Evolutionary conservation across 345 rosid genomes (phyloP).

Genomic region (Salix purpurea): DNA sequence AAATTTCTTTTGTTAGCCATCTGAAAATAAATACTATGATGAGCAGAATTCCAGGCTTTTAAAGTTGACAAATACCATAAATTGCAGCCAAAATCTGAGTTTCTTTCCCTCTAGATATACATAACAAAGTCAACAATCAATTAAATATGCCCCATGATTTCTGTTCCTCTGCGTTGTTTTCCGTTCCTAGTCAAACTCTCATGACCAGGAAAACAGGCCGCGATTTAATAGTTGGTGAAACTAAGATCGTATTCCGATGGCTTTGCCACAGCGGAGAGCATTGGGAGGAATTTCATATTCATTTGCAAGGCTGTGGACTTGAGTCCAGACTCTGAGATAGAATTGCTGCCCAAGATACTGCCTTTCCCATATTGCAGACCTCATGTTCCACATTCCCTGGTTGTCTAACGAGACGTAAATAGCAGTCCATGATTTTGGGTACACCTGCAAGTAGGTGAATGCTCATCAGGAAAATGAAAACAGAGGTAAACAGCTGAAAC

Average conservation of each 20-base stretch:
- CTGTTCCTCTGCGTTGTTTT: background rate
- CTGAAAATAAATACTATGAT: no score
- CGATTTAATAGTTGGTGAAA: background rate
- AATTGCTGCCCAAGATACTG: conserved; percentile 86
- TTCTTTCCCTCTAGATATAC: background rate
- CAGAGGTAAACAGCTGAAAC: background rate
- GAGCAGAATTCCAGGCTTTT: background rate
- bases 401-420: conserved; percentile 79
- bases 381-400: conserved; percentile 97
- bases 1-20: no score
- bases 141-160: background rate
- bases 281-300: conserved; percentile 77
- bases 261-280: conserved; percentile 79
- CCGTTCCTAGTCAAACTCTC: conserved; percentile 35
- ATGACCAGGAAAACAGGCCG: conserved; percentile 32
- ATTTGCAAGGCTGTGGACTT: conserved; percentile 51
- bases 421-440: conserved; percentile 79
- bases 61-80: background rate
- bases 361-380: conserved; percentile 86
- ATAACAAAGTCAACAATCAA: conserved; percentile 5
- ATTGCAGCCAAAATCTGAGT: conserved; percentile 3
- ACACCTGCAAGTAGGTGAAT: conserved; percentile 47
- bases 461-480: background rate
- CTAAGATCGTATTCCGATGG: conserved; percentile 47
- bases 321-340: conserved; percentile 70